Evolutionary conservation across 2,329 filamentous ascomycete genomes (phyloP).

Genomic region (Claviceps fusiformis): DNA sequence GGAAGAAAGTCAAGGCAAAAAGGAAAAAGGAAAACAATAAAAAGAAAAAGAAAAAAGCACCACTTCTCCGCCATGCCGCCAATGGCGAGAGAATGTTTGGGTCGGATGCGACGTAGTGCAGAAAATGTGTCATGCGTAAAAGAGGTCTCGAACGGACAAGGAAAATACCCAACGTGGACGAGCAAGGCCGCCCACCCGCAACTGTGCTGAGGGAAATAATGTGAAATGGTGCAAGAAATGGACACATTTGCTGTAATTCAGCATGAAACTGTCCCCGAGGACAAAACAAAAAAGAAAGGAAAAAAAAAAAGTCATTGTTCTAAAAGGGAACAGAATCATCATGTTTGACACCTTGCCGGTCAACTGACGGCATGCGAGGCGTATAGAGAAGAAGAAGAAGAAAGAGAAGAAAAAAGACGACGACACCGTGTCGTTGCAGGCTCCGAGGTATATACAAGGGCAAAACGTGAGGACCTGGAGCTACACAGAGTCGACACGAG

Average conservation of each 20-base stretch:
- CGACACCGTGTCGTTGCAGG: background rate
- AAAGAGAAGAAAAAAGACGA: background rate
- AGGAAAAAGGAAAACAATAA: background rate
- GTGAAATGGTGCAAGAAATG: no score
- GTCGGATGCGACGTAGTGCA: background rate
- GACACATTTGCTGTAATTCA: no score
- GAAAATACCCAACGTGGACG: no score
- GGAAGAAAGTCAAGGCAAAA: background rate
- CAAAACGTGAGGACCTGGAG: conserved; percentile 3
- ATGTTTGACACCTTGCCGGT: background rate
- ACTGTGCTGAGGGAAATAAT: no score
- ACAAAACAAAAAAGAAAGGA: no score
- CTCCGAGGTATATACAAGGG: conserved; percentile 17
- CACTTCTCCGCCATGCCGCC: no score
- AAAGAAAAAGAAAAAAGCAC: background rate
- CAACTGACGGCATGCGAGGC: background rate
- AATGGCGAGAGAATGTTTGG: no score
- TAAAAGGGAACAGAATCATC: background rate
- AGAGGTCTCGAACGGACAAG: no score
- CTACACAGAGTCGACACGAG: conserved; percentile 2
- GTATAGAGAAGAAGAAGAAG: background rate
- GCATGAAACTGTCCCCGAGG: no score
- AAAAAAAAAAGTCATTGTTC: background rate
- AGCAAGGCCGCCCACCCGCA: no score
- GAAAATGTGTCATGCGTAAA: background rate